Evolutionary conservation across 2,329 filamentous ascomycete species (phyloP).

Genomic region (Dactylellina drechsleri): DNA sequence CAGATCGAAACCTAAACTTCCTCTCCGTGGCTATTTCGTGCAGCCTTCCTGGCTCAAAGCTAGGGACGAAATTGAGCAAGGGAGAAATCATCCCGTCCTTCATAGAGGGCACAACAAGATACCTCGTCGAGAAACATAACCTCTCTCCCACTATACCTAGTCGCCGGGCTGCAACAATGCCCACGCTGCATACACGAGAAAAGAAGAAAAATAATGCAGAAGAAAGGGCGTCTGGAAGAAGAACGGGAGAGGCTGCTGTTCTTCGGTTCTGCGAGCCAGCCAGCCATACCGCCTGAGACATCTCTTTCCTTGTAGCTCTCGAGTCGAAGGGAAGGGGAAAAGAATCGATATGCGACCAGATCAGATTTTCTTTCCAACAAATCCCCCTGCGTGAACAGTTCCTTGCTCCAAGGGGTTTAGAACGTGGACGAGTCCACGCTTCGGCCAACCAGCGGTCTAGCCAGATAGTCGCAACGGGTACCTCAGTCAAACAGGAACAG

Average conservation of each 20-base stretch:
- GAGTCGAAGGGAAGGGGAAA: constrained; percentile 3
- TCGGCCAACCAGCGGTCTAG: constrained; percentile 52
- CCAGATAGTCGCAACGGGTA: constrained; percentile 52
- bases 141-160: constrained; percentile 25
- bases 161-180: constrained; percentile 31
- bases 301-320: constrained; percentile 3
- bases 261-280: constrained; percentile 6
- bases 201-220: constrained; percentile 4
- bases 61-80: constrained; percentile 55
- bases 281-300: constrained; percentile 14
- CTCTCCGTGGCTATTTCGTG: constrained; percentile 54
- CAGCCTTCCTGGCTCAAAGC: constrained; percentile 46
- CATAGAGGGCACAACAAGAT: constrained; percentile 32
- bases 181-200: constrained; percentile 11
- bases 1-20: constrained; percentile 53
- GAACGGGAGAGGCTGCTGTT: neutral
- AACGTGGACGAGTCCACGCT: constrained; percentile 51
- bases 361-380: constrained; percentile 15
- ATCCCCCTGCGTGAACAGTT: constrained; percentile 49
- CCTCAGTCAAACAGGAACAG: constrained; percentile 50
- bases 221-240: constrained; percentile 2
- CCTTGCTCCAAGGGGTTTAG: constrained; percentile 38
- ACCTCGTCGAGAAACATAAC: constrained; percentile 31
- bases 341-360: constrained; percentile 27
- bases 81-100: constrained; percentile 47